phyloP scores from a whole-genome alignment of 2,329 filamentous ascomycete genomes.

The Aureobasidium vineae region DNA sequence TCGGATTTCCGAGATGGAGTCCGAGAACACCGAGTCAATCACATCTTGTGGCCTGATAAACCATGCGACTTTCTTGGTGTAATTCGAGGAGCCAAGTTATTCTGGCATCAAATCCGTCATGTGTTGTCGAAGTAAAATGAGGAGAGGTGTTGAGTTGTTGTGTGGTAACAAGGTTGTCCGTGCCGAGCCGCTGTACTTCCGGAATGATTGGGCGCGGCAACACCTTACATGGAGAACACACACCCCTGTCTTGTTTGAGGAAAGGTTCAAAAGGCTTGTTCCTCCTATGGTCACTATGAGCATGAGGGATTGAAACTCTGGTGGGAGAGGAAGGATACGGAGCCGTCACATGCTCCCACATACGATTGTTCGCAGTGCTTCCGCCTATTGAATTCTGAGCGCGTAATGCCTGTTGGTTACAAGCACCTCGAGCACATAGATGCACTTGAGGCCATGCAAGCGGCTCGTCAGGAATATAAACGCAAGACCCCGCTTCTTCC shows the following conservation, averaged over 20 bases:
- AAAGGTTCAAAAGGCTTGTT: neutral
- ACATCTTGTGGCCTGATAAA: neutral
- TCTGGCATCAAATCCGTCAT: neutral
- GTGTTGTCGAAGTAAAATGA: neutral
- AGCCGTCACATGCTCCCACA: neutral
- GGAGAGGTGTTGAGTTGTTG: neutral
- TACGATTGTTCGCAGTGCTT: neutral
- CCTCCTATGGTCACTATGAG: neutral
- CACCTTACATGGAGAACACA: neutral
- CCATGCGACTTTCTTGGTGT: neutral
- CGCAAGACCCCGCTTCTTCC: no score
- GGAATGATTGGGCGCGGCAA: neutral
- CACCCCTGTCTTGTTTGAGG: neutral
- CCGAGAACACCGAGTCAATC: neutral
- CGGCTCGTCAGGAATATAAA: no score
- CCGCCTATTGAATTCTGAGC: neutral
- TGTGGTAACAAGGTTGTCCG: neutral
- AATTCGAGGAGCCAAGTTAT: neutral
- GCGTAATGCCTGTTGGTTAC: neutral
- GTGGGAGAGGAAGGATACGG: neutral
- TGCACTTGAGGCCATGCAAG: neutral
- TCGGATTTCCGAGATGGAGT: slow-evolving; percentile 6
- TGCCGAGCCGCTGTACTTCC: neutral
- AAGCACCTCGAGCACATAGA: neutral
- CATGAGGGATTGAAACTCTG: neutral